Evolutionary conservation across 768 basidiomycete species (phyloP), one percentile per base, ranked within the genome.

Genomic region (Chalciporus sphaerocephalus): DNA sequence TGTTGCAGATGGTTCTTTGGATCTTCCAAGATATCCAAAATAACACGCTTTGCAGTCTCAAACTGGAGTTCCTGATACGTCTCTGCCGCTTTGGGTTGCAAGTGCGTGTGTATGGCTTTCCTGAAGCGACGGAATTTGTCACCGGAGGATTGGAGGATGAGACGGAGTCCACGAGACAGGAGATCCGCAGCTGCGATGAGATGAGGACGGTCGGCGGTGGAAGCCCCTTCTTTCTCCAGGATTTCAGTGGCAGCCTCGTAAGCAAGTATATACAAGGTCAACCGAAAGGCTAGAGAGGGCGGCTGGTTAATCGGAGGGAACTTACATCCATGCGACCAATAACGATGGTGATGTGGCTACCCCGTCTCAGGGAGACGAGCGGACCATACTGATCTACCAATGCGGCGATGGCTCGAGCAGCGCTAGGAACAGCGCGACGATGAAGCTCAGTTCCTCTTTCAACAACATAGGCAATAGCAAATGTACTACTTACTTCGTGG

Each of bases 321-420:
- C 52, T 6, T 54, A 62, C 60, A 38, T 61, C 51, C 10, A 54
- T 35, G 6, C 60, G 48, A 4, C 55, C 57, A 8, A 63, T 41
- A 22, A 63, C 17, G 24, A 63, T 35, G 33, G 38, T 50, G 9
- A 57, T 17, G 2, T 48, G 22, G 10, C 41, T 54, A 1, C 81
- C 81, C 51, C 75, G 74, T 2, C 76, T 69, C 2, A 84, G 54
- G 0, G 75, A 68, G 47, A 81, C 74, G 1, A 83, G 67, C 0
- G 82, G 79, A 0, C 82, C 82, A 46, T 83, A 83, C 49, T 73
- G 56, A 42, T 75, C 66, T 2, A 75, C 74, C 74, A 76, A 79
- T 41, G 76, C 70, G 33, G 78, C 70, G 34, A 80, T 75, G 5
- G 46, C 52, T 20, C 17, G 50, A n/a, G 58, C 57, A 30, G 57